Evolutionary conservation across 1,139 yeast genomes (phyloP).

Genomic region (Arxiozyma telluris): DNA sequence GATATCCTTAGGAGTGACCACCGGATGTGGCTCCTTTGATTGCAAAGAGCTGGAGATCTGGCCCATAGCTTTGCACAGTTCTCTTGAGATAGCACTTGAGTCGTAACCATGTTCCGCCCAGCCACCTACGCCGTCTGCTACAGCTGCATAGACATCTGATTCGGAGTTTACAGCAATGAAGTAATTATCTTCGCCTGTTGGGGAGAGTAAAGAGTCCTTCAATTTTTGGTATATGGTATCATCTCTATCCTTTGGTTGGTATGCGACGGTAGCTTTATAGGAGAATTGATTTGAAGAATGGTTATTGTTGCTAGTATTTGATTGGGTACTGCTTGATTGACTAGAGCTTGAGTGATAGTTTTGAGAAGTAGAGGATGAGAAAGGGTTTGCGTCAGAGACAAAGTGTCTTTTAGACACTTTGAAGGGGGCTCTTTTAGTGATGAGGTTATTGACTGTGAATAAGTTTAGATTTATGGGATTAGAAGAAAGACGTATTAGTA

Average conservation of each 20-base stretch:
- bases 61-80: constrained; percentile 43
- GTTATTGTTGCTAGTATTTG: neutral
- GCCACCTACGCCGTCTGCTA: constrained; percentile 97
- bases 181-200: constrained; percentile 84
- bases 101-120: constrained; percentile 92
- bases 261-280: constrained; percentile 58
- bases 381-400: constrained; percentile 6
- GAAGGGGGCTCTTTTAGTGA: constrained; percentile 1
- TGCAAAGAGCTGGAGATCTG: constrained; percentile 18
- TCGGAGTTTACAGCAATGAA: constrained; percentile 42
- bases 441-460: constrained; percentile 1
- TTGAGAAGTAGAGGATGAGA: constrained; percentile 1
- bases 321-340: constrained; percentile 4
- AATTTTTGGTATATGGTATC: constrained; percentile 35
- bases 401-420: constrained; percentile 9
- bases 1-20: constrained; percentile 40
- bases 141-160: constrained; percentile 54
- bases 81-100: constrained; percentile 71
- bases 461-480: neutral
- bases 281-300: constrained; percentile 6
- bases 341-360: constrained; percentile 4
- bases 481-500: constrained; percentile 11
- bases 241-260: constrained; percentile 60
- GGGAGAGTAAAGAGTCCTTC: constrained; percentile 35
- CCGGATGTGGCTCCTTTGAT: constrained; percentile 6